phyloP scores from a whole-genome alignment of 2,329 filamentous ascomycete species.

The Colletotrichum lini region DNA sequence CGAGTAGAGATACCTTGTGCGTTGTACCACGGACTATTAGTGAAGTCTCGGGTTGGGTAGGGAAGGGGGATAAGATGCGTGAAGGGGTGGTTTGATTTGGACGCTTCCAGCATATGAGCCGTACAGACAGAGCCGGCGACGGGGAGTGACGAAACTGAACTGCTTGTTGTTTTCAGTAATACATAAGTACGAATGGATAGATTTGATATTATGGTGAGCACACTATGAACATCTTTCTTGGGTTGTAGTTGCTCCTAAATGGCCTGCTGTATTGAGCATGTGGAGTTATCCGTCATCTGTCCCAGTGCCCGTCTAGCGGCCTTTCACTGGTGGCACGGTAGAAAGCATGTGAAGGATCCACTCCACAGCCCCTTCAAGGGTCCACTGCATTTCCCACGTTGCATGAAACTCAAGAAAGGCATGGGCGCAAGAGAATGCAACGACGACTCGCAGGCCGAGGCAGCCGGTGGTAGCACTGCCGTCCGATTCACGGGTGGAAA shows the following conservation, averaged over 20 bases:
- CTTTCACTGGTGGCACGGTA: neutral
- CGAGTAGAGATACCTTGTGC: slow-evolving; percentile 19
- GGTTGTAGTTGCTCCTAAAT: neutral
- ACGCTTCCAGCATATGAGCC: slow-evolving; percentile 25
- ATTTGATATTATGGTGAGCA: slow-evolving; percentile 16
- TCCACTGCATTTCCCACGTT: neutral
- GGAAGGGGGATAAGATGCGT: slow-evolving; percentile 13
- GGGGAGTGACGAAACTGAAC: slow-evolving; percentile 33
- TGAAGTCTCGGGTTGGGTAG: slow-evolving; percentile 24
- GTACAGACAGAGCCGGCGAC: slow-evolving; percentile 33
- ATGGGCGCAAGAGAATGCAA: slow-evolving; percentile 26
- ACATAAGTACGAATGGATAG: slow-evolving; percentile 39
- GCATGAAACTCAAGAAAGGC: neutral
- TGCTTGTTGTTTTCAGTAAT: slow-evolving; percentile 38
- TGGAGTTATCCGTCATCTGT: neutral
- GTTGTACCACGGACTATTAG: slow-evolving; percentile 17
- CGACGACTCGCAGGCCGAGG: neutral
- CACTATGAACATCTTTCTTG: neutral
- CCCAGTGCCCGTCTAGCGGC: neutral
- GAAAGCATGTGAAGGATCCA: slow-evolving; percentile 23
- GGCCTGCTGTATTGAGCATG: neutral
- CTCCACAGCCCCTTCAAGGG: neutral
- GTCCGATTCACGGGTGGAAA: neutral
- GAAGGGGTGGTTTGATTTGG: slow-evolving; percentile 12
- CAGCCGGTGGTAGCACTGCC: neutral